phyloP scores from a whole-genome alignment of 2,329 filamentous ascomycete genomes.

The Scopulariopsis brevicaulis region DNA sequence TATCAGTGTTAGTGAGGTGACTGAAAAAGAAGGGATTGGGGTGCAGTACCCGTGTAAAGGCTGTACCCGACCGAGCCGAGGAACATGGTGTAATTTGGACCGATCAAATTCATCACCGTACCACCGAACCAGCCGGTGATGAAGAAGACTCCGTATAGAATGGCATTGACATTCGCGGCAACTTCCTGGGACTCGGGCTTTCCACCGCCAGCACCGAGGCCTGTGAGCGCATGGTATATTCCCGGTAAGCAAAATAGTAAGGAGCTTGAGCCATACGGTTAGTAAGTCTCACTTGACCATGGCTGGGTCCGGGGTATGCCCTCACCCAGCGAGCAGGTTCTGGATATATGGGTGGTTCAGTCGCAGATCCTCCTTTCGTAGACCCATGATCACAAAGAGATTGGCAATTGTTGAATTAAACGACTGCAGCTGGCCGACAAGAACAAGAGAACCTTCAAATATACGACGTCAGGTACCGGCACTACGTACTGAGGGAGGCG shows the following conservation, averaged over 20 bases:
- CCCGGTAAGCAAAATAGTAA: conserved; percentile 8
- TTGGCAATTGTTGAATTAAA: no score
- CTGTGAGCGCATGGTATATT: conserved; percentile 8
- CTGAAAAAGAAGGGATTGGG: background rate
- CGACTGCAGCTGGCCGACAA: background rate
- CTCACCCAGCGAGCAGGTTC: background rate
- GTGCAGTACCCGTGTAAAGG: background rate
- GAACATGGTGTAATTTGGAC: conserved; percentile 5
- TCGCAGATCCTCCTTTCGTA: background rate
- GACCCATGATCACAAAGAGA: background rate
- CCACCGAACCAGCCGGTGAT: conserved; percentile 7
- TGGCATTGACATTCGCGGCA: conserved; percentile 3
- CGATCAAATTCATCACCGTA: conserved; percentile 7
- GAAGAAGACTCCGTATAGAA: conserved; percentile 7
- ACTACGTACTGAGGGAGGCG: no score
- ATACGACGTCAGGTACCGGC: no score
- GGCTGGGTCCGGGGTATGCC: background rate
- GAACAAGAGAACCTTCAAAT: no score
- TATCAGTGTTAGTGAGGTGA: background rate
- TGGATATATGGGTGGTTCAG: background rate
- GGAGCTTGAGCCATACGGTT: background rate
- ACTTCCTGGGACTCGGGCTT: conserved; percentile 7
- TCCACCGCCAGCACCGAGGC: conserved; percentile 8
- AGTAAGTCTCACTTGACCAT: background rate
- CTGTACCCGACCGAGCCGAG: conserved; percentile 7